Base-by-base conservation (phyloP, 805 yeast species). In the Debaryomyces prosopidis region DNA sequence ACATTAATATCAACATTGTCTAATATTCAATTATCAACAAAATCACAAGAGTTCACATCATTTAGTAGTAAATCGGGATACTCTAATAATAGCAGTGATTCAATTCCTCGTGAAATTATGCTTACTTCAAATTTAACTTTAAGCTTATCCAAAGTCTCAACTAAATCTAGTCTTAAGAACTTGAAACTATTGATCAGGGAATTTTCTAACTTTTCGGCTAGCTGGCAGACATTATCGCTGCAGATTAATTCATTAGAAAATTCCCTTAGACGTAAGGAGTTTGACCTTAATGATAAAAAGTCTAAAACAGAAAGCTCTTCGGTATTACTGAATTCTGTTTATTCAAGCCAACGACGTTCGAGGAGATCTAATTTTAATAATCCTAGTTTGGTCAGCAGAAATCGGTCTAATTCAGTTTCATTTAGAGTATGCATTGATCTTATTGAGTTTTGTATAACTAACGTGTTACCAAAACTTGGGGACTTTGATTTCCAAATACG, bases 331-430 rank as follows among this genome's bases (percentile, higher is more conserved):
- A 32, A 38, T 14, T 48, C 54, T 2, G 34, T 46, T 5, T 46
- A 48, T 20, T 34, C 44, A 3, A 33, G 36, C 15, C 50, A 51
- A 37, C 51, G 58, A 40, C 51, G 52, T 32, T 40, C 53, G 5
- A 45, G 48, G 31, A 52, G 58, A n/a, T n/a, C 19, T 18, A 34
- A 34, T n/a, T 17, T 34, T 7, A 16, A 34, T 34, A 34, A 34
- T 6, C 37, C 37, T 17, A 34, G 37, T 16, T 34, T 18, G 27
- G 16, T 23, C 3, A 19, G n/a, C 4, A 66, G 41, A 54, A 45
- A 41, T 42, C 61, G 63, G 9, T 53, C 60, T 6, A 82, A 82
- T 1, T 58, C 73, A 44, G 48, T 79, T 1, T 71, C 73, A 2
- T 44, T 75, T 12, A 73, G 71, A 27, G 8, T 62, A 1, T 28